A percentile compares a stretch with the other conserved stretches of the same genome.
phyloP scores from a whole-genome alignment of 2,329 filamentous ascomycete species.

The Colletotrichum musicola region DNA sequence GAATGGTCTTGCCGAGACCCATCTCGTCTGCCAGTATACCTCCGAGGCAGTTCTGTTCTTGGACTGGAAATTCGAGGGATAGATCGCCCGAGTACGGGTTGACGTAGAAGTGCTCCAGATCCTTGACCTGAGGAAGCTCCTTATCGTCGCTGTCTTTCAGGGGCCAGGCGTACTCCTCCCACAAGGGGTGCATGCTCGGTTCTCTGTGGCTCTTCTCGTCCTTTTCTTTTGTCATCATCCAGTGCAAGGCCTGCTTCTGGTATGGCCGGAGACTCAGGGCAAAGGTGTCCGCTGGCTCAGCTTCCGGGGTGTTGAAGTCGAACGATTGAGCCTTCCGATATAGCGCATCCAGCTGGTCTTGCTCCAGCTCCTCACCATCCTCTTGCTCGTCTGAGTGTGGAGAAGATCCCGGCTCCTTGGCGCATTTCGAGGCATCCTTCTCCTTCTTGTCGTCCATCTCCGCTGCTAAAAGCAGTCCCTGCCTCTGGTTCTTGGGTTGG shows the following conservation, averaged over 20 bases:
- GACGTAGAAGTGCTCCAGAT: slow-evolving; percentile 85
- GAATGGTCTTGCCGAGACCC: slow-evolving; percentile 98
- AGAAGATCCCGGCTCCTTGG: slow-evolving; percentile 57
- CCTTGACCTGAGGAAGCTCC: slow-evolving; percentile 73
- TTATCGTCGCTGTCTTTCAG: slow-evolving; percentile 88
- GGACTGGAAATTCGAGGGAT: slow-evolving; percentile 89
- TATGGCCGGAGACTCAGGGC: slow-evolving; percentile 88
- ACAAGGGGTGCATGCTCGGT: slow-evolving; percentile 93
- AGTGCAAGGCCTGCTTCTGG: slow-evolving; percentile 93
- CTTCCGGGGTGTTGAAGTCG: slow-evolving; percentile 91
- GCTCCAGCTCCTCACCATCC: slow-evolving; percentile 90
- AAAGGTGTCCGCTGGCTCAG: slow-evolving; percentile 86
- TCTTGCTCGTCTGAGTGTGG: slow-evolving; percentile 78
- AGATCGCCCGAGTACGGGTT: slow-evolving; percentile 98
- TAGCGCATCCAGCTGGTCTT: slow-evolving; percentile 92
- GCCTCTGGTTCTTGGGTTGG: slow-evolving; percentile 84
- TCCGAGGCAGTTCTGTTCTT: slow-evolving; percentile 94
- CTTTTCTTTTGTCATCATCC: slow-evolving; percentile 96
- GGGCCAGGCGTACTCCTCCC: slow-evolving; percentile 97
- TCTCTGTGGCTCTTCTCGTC: slow-evolving; percentile 79
- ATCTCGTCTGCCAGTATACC: slow-evolving; percentile 97
- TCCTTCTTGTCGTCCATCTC: slow-evolving; percentile 86
- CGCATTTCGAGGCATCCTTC: slow-evolving; percentile 60
- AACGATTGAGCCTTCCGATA: slow-evolving; percentile 98
- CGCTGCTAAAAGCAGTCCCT: slow-evolving; percentile 86